A percentile compares a stretch with the other conserved stretches of the same genome.
These are phyloP conservation scores for Claviceps citrina DNA, from an alignment of 2,329 filamentous ascomycete species.

Conservation along the genomic window DNA sequence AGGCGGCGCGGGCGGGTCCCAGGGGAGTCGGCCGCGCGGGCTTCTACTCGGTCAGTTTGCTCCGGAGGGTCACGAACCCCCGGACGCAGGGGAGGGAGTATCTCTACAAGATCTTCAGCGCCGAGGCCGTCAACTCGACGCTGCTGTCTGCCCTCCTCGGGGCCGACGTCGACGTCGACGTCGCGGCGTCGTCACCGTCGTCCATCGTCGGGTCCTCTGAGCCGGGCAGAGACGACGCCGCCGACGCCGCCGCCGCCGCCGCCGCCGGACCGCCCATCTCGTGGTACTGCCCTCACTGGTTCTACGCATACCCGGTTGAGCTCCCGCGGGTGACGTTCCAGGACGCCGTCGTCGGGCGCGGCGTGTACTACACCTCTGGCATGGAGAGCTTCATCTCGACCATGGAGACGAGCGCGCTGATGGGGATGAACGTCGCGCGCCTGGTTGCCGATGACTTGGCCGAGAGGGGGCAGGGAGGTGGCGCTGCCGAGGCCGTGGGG, in stretches of 20 bases:
- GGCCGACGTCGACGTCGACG: conserved; percentile 28
- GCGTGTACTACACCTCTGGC: conserved; percentile 55
- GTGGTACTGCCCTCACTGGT: conserved; percentile 65
- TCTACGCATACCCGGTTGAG: conserved; percentile 74
- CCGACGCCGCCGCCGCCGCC: too few species aligned
- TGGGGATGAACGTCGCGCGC: conserved; percentile 72
- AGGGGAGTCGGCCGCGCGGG: conserved; percentile 54
- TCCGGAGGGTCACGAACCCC: conserved; percentile 49
- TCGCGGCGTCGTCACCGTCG: too few species aligned
- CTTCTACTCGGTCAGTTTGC: conserved; percentile 75
- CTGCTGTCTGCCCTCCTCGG: conserved; percentile 40
- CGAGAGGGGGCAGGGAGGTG: conserved; percentile 6
- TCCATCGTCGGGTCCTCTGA: conserved; percentile 22
- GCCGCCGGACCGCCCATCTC: too few species aligned
- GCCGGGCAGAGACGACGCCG: conserved; percentile 20
- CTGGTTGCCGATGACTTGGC: conserved; percentile 48
- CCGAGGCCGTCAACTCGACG: conserved; percentile 32
- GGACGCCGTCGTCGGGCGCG: conserved; percentile 51
- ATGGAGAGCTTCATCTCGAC: conserved; percentile 93
- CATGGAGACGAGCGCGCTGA: conserved; percentile 90
- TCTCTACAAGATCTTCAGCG: conserved; percentile 52
- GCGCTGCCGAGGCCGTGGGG: not conserved
- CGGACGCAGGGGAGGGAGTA: conserved; percentile 36
- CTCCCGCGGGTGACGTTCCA: conserved; percentile 81
- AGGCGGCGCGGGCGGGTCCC: conserved; percentile 32